Evolutionary conservation across 345 rosid species (phyloP), one percentile per base, ranked within the genome.

Genomic region (Camelina sativa): DNA sequence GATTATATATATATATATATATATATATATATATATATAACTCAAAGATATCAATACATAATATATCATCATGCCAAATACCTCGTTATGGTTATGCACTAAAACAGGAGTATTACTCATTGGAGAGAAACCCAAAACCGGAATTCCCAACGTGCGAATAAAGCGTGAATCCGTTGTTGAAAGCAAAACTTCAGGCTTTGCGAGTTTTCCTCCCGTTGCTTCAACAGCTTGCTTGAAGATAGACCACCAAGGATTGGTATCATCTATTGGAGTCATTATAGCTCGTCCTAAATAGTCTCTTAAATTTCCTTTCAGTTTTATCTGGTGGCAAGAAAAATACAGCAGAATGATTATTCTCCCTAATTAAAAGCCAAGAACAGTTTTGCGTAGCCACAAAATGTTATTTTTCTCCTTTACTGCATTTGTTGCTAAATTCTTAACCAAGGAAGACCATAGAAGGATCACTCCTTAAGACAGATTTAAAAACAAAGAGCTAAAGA

Each of bases 1-100:
- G 60, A 41, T 23, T 17, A 23, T 0, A 46, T 11, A 57, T 52
- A 28, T 30, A 52, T 17, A 17, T 17, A 17, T 17, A 17, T 17
- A 17, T 17, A 17, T 17, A 17, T 17, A 17, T 17, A 17, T 17
- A 23, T 0, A 46, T 11, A 57, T 52, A 28, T 30, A 52, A 2
- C 10, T 32, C 20, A 55, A 38, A 65, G 52, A 62, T 47, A 50
- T 30, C 17, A n/a, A 7, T 10, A 44, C 64, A 23, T 20, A 52
- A 51, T 47, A 25, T 52, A 25, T 52, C n/a, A n/a, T 8, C 62
- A 11, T 56, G 32, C 4, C 6, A 65, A 28, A 48, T 78, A 93
- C 98, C 98, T 94, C 97, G 25, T 91, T 85, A 75, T 91, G 98
- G 28, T 90, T 97, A 73, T 91, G 97, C 83, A 88, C 74, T 73